Percentiles rank a stretch among this genome's conserved stretches.
These are phyloP conservation scores for Xylariaceae sp. DNA, from an alignment of 2,329 filamentous ascomycete genomes.

Conservation along the genomic window DNA sequence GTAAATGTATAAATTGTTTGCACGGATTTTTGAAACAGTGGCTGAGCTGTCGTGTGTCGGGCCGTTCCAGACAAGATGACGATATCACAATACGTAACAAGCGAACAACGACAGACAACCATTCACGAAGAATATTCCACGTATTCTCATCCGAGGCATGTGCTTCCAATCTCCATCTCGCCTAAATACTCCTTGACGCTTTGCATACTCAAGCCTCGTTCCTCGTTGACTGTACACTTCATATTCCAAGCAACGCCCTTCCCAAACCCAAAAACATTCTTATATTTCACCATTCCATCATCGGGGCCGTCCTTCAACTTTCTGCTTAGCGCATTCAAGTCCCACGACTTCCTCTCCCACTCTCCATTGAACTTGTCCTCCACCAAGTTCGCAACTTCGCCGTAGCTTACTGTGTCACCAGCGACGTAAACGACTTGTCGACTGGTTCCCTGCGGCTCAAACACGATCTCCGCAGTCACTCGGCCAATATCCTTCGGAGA, in stretches of 20 bases:
- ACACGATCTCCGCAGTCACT: constrained; percentile 54
- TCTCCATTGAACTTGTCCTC: constrained; percentile 36
- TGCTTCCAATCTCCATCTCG: constrained; percentile 12
- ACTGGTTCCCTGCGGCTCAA: constrained; percentile 32
- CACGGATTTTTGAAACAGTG: too few species aligned
- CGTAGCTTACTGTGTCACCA: constrained; percentile 53
- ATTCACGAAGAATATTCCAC: too few species aligned
- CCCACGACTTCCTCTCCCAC: constrained; percentile 43
- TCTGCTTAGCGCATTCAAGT: constrained; percentile 35
- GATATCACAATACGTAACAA: too few species aligned
- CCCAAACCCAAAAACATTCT: constrained; percentile 49
- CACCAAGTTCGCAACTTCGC: constrained; percentile 44
- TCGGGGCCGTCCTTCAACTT: constrained; percentile 40
- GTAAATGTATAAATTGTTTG: too few species aligned
- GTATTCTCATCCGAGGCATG: not conserved
- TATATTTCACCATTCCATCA: constrained; percentile 49
- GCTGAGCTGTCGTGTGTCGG: too few species aligned
- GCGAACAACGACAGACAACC: too few species aligned
- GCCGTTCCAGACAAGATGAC: too few species aligned
- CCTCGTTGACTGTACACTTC: constrained; percentile 42
- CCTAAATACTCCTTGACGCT: constrained; percentile 36
- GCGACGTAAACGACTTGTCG: constrained; percentile 45
- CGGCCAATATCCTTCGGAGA: constrained; percentile 60
- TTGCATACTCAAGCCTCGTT: constrained; percentile 37
- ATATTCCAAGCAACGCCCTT: constrained; percentile 51